Percentiles rank a stretch among this genome's conserved stretches.
These are phyloP conservation scores for Trichosporon sp. DNA, from an alignment of 1,284 basidiomycete species.

Conservation along the genomic window DNA sequence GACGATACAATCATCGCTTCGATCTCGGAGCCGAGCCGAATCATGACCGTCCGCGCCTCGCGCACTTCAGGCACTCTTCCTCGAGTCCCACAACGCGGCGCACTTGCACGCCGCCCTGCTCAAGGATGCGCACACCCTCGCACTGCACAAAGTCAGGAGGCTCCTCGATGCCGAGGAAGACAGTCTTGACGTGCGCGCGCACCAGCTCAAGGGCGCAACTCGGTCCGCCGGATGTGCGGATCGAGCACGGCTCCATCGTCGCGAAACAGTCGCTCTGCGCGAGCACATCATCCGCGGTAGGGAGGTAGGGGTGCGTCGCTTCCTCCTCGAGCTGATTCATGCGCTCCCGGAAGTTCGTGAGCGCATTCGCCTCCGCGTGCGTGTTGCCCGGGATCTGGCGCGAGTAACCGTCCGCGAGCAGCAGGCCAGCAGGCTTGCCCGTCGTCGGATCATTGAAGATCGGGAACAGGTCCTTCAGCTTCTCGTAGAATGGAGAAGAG, in stretches of 20 bases:
- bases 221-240: slow-evolving; percentile 76
- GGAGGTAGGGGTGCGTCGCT: neutral
- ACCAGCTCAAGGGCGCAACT: slow-evolving; percentile 86
- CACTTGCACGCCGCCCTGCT: slow-evolving; percentile 69
- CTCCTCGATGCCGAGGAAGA: slow-evolving; percentile 86
- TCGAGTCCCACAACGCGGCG: slow-evolving; percentile 63
- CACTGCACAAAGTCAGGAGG: slow-evolving; percentile 94
- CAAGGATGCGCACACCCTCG: slow-evolving; percentile 73
- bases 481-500: slow-evolving; percentile 38
- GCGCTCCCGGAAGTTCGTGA: slow-evolving; percentile 60
- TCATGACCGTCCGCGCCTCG: slow-evolving; percentile 53
- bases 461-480: slow-evolving; percentile 34
- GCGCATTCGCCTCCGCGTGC: slow-evolving; percentile 93
- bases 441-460: slow-evolving; percentile 21
- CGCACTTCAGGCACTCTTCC: slow-evolving; percentile 66
- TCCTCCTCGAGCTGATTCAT: slow-evolving; percentile 8
- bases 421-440: slow-evolving; percentile 29
- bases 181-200: slow-evolving; percentile 61
- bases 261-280: slow-evolving; percentile 60
- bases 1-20: too few relatives aligned
- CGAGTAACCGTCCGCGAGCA: slow-evolving; percentile 80
- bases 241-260: slow-evolving; percentile 94
- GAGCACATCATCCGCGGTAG: slow-evolving; percentile 16
- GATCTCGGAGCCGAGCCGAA: neutral
- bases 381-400: slow-evolving; percentile 92